A percentile compares a stretch with the other conserved stretches of the same genome.
phyloP scores from a whole-genome alignment of 148 eudicot genomes.

The Euryodendron excelsum region DNA sequence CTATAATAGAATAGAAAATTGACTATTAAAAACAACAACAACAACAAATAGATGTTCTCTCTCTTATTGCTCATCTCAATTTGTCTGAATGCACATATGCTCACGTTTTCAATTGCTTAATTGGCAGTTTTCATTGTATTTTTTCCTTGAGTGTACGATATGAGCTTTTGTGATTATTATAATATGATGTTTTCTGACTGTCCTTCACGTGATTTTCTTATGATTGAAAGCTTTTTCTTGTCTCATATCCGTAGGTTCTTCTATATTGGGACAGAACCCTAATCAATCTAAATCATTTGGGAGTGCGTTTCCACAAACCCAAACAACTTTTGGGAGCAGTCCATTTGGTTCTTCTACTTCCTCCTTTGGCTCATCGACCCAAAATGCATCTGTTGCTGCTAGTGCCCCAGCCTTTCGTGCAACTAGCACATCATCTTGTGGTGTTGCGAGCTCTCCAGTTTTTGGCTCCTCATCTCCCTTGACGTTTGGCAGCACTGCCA shows the following conservation, averaged over 20 bases:
- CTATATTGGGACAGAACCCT: not conserved
- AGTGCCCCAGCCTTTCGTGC: not conserved
- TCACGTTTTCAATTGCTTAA: not conserved
- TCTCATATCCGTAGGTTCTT: constrained; percentile 7
- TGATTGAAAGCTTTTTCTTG: not conserved
- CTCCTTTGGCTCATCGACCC: constrained; percentile 3
- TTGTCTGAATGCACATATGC: not conserved
- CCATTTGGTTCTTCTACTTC: constrained; percentile 6
- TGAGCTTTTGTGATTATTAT: not conserved
- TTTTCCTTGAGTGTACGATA: not conserved
- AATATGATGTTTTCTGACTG: not conserved
- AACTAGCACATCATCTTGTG: not conserved
- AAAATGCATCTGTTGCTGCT: not conserved
- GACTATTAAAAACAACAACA: too few relatives aligned
- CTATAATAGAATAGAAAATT: too few relatives aligned
- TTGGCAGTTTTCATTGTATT: not conserved
- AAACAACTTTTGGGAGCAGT: not conserved
- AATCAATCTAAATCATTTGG: constrained; percentile 1
- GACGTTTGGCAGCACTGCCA: constrained; percentile 2
- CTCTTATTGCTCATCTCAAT: not conserved
- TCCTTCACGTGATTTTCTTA: not conserved
- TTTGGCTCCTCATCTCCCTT: not conserved
- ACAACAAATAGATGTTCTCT: not conserved
- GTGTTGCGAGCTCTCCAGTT: too few relatives aligned
- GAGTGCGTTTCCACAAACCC: constrained; percentile 1